Conservation (phyloP, 2,329 filamentous ascomycete species). For the Colletotrichum sp. region DNA sequence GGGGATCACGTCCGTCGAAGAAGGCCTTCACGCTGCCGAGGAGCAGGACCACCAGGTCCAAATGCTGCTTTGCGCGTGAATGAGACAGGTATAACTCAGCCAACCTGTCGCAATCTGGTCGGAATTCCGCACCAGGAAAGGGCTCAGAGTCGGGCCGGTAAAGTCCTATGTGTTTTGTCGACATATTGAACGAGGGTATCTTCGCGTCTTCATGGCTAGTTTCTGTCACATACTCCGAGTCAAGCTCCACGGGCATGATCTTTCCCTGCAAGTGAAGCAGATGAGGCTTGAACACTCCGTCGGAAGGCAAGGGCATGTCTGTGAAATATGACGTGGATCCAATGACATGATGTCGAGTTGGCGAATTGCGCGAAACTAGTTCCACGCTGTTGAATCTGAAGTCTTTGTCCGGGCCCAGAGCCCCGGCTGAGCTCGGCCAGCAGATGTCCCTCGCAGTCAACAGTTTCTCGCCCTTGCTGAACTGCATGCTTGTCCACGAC, state of each 20-base stretch:
- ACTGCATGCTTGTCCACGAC: background rate
- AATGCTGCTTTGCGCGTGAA: rapidly evolving
- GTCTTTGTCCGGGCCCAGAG: background rate
- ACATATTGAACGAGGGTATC: background rate
- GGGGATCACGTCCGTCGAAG: background rate
- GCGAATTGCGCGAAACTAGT: background rate
- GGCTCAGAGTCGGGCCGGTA: rapidly evolving
- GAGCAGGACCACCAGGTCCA: background rate
- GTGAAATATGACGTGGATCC: background rate
- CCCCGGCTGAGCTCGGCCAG: background rate
- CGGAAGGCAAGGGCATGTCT: background rate
- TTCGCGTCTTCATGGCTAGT: background rate
- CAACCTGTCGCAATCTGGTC: background rate
- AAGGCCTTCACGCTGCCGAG: background rate
- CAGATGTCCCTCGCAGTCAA: background rate
- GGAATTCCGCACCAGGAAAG: background rate
- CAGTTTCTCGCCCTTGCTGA: background rate
- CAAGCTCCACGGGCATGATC: background rate
- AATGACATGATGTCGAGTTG: background rate
- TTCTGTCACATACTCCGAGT: background rate
- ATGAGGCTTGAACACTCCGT: background rate
- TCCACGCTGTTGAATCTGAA: background rate
- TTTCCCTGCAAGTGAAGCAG: background rate
- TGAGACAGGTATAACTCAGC: background rate
- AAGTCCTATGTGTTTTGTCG: background rate